Evolutionary conservation across 1,284 basidiomycete genomes (phyloP).

Genomic region (Erythrobasidium hasegawianum): DNA sequence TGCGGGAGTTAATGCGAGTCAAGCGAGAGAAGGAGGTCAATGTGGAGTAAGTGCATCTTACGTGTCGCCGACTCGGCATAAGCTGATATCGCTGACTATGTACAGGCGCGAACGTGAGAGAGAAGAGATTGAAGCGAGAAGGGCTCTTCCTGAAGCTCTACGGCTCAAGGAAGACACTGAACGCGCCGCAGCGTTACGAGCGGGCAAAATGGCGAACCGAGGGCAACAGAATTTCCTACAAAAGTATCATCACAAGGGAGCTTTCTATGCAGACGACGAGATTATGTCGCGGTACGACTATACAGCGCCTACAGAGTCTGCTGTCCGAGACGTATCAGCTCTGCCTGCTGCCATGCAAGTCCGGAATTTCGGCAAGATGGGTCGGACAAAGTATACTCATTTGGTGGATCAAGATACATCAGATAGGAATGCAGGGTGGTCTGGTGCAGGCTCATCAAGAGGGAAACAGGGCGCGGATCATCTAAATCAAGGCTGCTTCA

Average conservation of each 20-base stretch:
- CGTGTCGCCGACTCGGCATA: background rate
- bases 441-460: constrained; percentile 44
- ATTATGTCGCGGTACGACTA: constrained; percentile 79
- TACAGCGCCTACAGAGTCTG: constrained; percentile 80
- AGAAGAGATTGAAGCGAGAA: constrained; percentile 82
- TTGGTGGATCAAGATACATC: constrained; percentile 92
- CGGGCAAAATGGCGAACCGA: constrained; percentile 66
- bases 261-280: constrained; percentile 86
- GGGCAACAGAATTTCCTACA: constrained; percentile 89
- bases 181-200: constrained; percentile 70
- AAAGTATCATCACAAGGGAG: constrained; percentile 99
- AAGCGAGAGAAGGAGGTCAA: constrained; percentile 82
- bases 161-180: constrained; percentile 85
- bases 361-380: constrained; percentile 88
- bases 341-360: constrained; percentile 97
- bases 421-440: constrained; percentile 60
- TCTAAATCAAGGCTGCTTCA: constrained; percentile 66
- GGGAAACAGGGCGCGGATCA: constrained; percentile 28
- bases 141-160: constrained; percentile 87
- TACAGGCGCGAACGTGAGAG: constrained; percentile 66
- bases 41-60: constrained; percentile 37
- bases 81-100: background rate
- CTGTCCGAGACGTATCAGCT: constrained; percentile 69
- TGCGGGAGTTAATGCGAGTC: constrained; percentile 85
- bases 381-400: constrained; percentile 89